Base-by-base conservation (phyloP, 1,139 yeast genomes). In the Geotrichum klebahnii region DNA sequence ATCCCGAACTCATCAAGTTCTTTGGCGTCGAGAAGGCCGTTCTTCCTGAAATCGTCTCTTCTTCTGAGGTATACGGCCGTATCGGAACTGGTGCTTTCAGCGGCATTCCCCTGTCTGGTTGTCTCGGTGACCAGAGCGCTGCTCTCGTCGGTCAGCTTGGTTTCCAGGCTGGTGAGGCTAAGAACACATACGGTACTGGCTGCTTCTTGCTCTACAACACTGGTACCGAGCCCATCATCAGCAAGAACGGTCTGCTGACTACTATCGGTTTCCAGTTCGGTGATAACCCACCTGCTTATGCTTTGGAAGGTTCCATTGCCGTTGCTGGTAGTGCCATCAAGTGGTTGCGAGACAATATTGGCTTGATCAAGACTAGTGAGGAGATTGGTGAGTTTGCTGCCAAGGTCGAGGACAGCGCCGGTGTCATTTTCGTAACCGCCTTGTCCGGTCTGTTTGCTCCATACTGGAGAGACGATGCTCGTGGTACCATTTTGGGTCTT, bases 151-250 rank as follows among this genome's bases (percentile, higher is more conserved):
- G 97, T 31, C 97, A 90, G 69, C 70, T 87, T 67, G 96, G 96
- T 1, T 80, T 87, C 62, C 76, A 78, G 57, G 77, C 81, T 29
- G 97, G 97, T 51, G 80, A 84, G 48, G 96, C 96, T 37, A 90
- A 90, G 69, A 87, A 95, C 74, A 90, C 97, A n/a, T 90, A 89
- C 65, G 97, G 97, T 59, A 90, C 97, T 2, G 97, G 97, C 57
- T 88, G 96, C 67, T 90, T 90, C 76, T 69, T 90, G 57, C 75
- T 90, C 57, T 88, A 85, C 75, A 90, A 90, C 70, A 87, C 96
- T 2, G 97, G 97, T 51, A 68, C 74, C 44, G 60, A 59, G 52
- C 71, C 73, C 10, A 68, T 71, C 24, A 78, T 82, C 44, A 81
- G 90, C 37, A 74, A 78, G 38, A 82, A 85, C 64, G 97, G 97